These are phyloP conservation scores for Funneliformis caledonium DNA, from an alignment of 371 early-diverging fungal species.

Conservation along the genomic window DNA sequence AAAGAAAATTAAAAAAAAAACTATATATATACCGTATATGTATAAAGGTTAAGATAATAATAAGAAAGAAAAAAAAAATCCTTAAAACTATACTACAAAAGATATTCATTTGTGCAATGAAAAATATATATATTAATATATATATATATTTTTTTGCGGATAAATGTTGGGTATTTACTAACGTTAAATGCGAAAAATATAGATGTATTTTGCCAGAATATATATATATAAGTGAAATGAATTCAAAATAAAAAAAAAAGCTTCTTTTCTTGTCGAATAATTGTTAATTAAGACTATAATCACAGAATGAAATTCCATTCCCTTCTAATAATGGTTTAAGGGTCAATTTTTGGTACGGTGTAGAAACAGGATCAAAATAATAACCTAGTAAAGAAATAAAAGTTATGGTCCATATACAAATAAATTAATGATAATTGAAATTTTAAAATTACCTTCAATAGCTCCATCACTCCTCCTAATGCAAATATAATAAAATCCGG, in stretches of 20 bases:
- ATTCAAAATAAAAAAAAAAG: background rate
- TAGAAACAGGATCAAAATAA: constrained; percentile 43
- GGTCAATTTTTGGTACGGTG: constrained; percentile 42
- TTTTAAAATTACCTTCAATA: constrained; percentile 53
- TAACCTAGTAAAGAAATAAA: constrained; percentile 37
- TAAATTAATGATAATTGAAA: background rate
- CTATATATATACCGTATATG: background rate
- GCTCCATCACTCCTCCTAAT: constrained; percentile 56
- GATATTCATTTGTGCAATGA: background rate
- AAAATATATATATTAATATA: background rate
- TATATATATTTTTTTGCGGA: background rate
- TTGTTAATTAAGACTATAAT: constrained; percentile 40
- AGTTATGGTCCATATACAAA: background rate
- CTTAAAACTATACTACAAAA: background rate
- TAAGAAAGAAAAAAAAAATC: background rate
- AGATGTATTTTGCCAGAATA: background rate
- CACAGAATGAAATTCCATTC: constrained; percentile 39
- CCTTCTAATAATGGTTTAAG: constrained; percentile 42
- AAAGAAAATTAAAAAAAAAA: no score
- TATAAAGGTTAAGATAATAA: background rate
- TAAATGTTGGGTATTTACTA: background rate
- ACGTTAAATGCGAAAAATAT: background rate
- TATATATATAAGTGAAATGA: background rate
- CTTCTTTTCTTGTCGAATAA: background rate
- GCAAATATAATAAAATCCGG: constrained; percentile 64